phyloP scores from a whole-genome alignment of 2,329 filamentous ascomycete species.

The Fusarium siculi region DNA sequence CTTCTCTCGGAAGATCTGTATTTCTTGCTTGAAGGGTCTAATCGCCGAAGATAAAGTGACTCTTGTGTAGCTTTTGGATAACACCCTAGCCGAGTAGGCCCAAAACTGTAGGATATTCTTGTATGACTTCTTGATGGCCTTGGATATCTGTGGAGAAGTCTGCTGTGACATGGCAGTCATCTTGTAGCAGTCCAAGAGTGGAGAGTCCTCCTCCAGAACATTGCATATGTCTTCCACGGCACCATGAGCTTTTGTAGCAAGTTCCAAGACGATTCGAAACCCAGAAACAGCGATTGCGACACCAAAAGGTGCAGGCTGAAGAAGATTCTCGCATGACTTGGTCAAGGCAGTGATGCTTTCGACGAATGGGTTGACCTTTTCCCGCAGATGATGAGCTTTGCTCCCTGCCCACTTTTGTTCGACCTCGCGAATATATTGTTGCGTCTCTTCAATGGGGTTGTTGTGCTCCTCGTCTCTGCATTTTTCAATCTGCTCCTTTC shows the following conservation, averaged over 20 bases:
- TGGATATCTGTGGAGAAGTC: not conserved
- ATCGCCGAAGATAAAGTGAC: not conserved
- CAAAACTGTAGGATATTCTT: not conserved
- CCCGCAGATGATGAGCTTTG: not conserved
- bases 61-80: not conserved
- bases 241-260: not conserved
- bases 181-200: not conserved
- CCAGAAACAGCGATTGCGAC: not conserved
- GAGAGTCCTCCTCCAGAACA: not conserved
- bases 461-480: rapidly evolving
- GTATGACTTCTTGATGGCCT: not conserved
- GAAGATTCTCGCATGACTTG: not conserved
- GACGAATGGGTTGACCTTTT: not conserved
- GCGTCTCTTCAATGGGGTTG: not conserved
- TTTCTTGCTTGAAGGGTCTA: not conserved
- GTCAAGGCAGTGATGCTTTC: not conserved
- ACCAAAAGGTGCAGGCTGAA: not conserved
- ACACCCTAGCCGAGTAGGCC: not conserved
- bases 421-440: not conserved
- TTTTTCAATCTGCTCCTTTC: not conserved
- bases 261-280: not conserved
- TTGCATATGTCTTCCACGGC: not conserved
- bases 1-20: not conserved
- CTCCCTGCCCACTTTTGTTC: not conserved
- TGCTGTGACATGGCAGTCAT: not conserved